Conservation (phyloP, 495 filamentous ascomycete genomes). For the Annulohypoxylon stygium region DNA sequence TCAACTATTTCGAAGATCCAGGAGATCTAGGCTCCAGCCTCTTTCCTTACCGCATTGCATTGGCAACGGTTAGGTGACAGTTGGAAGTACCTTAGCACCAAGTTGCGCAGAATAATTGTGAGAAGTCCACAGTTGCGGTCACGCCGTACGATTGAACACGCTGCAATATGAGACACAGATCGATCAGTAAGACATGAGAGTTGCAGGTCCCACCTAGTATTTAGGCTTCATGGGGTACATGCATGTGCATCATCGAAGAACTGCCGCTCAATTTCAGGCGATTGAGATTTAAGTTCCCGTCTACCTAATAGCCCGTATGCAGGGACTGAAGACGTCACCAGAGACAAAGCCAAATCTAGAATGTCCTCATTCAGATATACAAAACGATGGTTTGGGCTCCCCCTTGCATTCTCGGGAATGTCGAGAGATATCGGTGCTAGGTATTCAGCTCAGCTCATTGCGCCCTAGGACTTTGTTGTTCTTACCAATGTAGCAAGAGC, state of each 20-base stretch:
- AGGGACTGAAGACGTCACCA: background rate
- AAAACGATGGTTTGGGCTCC: background rate
- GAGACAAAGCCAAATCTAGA: background rate
- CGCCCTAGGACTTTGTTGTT: background rate
- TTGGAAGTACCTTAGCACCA: background rate
- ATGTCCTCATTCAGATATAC: background rate
- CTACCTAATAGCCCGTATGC: background rate
- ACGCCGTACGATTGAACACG: background rate
- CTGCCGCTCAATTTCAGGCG: background rate
- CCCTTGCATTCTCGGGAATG: background rate
- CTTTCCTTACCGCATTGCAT: slow-evolving; percentile 15
- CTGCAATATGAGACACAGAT: slow-evolving; percentile 7
- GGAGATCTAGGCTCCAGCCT: slow-evolving; percentile 21
- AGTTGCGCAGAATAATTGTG: background rate
- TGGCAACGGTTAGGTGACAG: background rate
- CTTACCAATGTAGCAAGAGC: background rate
- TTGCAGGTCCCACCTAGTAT: background rate
- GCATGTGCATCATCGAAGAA: background rate
- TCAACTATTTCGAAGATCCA: slow-evolving; percentile 2
- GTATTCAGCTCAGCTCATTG: background rate
- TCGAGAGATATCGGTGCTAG: background rate
- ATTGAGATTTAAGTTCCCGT: background rate
- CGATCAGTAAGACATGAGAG: background rate
- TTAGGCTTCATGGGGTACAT: slow-evolving; percentile 15
- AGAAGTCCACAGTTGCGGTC: background rate